Conservation (phyloP, 2,329 filamentous ascomycete species). For the Leptographium procerum region DNA sequence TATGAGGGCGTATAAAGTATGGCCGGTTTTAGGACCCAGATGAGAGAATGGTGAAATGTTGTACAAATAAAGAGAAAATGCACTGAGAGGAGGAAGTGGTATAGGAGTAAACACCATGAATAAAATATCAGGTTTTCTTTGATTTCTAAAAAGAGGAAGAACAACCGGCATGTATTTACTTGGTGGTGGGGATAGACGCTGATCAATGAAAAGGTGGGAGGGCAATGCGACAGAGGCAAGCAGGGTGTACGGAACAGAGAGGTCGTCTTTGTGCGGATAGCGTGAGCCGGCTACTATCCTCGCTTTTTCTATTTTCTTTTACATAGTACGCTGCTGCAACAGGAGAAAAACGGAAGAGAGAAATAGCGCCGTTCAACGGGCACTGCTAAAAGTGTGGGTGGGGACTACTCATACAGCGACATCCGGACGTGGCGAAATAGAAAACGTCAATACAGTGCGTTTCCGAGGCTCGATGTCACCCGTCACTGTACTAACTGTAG, state of each 20-base stretch:
- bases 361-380: not conserved
- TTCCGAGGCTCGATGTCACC: not conserved
- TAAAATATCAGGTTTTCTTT: not conserved
- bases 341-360: conserved; percentile 2
- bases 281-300: not conserved
- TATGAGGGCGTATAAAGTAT: not conserved
- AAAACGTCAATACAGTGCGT: not conserved
- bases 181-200: not conserved
- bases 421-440: not conserved
- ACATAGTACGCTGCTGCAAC: not conserved
- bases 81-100: not conserved
- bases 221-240: not conserved
- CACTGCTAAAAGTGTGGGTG: not conserved
- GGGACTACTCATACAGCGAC: not conserved
- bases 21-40: not conserved
- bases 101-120: not conserved
- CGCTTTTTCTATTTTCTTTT: not conserved
- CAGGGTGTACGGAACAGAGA: not conserved
- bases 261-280: not conserved
- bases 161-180: not conserved
- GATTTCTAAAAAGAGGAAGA: conserved; percentile 1
- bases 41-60: not conserved
- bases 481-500: not conserved
- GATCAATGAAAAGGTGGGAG: not conserved
- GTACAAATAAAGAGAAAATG: not conserved